Percentiles rank a stretch among this genome's conserved stretches.
Conservation (phyloP, 495 filamentous ascomycete genomes). For the Penicillium herquei region DNA sequence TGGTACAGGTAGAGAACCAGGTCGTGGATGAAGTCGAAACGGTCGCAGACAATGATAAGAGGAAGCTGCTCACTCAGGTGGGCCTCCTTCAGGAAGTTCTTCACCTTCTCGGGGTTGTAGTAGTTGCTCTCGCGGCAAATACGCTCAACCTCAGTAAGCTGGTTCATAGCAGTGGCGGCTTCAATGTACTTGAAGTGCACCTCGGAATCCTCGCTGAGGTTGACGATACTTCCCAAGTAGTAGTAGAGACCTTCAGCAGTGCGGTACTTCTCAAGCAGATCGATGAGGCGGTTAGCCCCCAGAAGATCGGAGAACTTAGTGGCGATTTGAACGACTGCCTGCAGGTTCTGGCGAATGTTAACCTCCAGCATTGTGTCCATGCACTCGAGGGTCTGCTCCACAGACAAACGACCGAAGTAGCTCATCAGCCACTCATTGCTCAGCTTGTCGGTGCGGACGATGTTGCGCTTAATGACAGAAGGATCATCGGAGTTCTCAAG, state of each 20-base stretch:
- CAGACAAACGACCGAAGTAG: constrained; percentile 90
- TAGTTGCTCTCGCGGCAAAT: constrained; percentile 93
- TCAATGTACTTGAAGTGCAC: constrained; percentile 99
- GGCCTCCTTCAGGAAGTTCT: constrained; percentile 99
- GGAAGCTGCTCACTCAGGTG: constrained; percentile 89
- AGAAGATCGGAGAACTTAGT: constrained; percentile 98
- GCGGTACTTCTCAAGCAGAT: constrained; percentile 94
- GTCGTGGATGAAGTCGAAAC: constrained; percentile 98
- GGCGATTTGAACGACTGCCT: constrained; percentile 88
- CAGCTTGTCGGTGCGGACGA: constrained; percentile 76
- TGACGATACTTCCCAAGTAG: constrained; percentile 97
- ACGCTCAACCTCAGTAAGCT: constrained; percentile 92
- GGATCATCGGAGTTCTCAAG: constrained; percentile 93
- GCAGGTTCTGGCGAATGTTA: constrained; percentile 96
- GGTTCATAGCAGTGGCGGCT: constrained; percentile 86
- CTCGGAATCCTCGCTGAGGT: constrained; percentile 90
- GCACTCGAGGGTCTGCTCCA: constrained; percentile 92
- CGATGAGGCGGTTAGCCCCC: constrained; percentile 84
- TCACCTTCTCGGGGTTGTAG: constrained; percentile 96
- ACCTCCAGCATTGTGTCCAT: constrained; percentile 91
- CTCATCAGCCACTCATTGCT: constrained; percentile 84
- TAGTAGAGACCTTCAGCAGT: constrained; percentile 96
- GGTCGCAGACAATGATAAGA: constrained; percentile 97
- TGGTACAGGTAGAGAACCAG: constrained; percentile 96
- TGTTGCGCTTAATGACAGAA: constrained; percentile 84